phyloP scores from a whole-genome alignment of 164 flowering plant genomes.

The Aristolochia fimbriata region DNA sequence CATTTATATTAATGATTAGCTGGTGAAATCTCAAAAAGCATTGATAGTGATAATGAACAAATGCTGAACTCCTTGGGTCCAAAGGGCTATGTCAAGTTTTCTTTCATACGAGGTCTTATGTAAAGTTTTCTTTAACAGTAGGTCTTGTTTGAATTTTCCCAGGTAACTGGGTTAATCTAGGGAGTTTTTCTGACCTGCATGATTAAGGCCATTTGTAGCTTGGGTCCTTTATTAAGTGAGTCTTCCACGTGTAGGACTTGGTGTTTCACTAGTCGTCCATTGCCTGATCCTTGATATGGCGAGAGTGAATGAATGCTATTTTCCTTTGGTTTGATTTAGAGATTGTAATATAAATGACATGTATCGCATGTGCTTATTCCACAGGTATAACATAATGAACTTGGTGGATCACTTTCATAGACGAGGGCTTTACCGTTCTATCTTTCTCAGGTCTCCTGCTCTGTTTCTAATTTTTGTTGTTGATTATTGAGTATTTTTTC shows the following conservation, averaged over 20 bases:
- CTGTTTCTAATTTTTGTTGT: background rate
- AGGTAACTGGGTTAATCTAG: background rate
- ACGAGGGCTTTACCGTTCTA: conserved; percentile 72
- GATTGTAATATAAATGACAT: background rate
- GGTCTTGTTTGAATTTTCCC: background rate
- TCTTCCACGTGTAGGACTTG: no score
- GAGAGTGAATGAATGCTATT: no score
- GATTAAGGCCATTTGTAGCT: no score
- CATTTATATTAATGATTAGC: no score
- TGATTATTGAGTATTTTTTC: background rate
- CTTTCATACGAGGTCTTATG: background rate
- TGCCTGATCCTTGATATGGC: no score
- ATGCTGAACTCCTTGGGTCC: no score
- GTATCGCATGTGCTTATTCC: background rate
- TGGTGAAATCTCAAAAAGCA: no score
- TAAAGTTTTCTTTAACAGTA: background rate
- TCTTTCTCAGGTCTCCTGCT: conserved; percentile 59
- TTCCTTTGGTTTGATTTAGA: no score
- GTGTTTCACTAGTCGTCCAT: no score
- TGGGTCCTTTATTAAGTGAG: no score
- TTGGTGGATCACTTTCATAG: conserved; percentile 77
- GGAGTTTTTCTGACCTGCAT: no score
- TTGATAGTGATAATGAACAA: no score
- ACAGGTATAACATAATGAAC: conserved; percentile 69
- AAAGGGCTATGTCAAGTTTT: background rate